Evolutionary conservation across 805 yeast species (phyloP).

Genomic region (Candida tammaniensis): DNA sequence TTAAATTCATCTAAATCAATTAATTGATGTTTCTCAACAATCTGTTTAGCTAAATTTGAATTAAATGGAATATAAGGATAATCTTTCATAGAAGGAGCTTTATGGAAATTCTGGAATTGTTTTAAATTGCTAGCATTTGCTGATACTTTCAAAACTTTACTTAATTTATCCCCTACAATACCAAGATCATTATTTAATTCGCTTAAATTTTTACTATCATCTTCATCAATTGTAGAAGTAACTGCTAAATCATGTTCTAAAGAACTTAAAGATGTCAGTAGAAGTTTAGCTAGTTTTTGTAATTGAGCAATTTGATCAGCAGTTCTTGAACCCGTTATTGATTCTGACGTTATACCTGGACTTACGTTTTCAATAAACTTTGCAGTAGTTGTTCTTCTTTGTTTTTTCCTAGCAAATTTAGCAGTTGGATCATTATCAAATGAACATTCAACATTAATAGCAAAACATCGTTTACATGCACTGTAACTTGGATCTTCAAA

Average conservation of each 20-base stretch:
- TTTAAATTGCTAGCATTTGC: slow-evolving; percentile 6
- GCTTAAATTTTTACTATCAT: slow-evolving; percentile 9
- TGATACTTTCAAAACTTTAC: slow-evolving; percentile 6
- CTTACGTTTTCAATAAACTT: slow-evolving; percentile 13
- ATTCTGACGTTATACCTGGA: slow-evolving; percentile 14
- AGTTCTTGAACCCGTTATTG: slow-evolving; percentile 11
- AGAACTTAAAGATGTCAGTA: slow-evolving; percentile 13
- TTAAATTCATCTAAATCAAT: slow-evolving; percentile 32
- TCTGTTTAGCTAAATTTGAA: slow-evolving; percentile 26
- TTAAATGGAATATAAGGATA: slow-evolving; percentile 17
- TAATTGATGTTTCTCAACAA: slow-evolving; percentile 31
- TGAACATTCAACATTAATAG: slow-evolving; percentile 45
- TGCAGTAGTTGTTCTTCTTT: slow-evolving; percentile 22
- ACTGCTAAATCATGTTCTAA: slow-evolving; percentile 13
- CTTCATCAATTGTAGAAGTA: slow-evolving; percentile 5
- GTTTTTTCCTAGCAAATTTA: slow-evolving; percentile 32
- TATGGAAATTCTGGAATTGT: slow-evolving; percentile 16
- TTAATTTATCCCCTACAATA: slow-evolving; percentile 4
- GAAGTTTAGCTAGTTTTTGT: slow-evolving; percentile 12
- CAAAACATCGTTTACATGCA: slow-evolving; percentile 46
- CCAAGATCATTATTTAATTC: slow-evolving; percentile 6
- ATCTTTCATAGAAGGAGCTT: slow-evolving; percentile 10
- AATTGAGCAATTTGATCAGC: slow-evolving; percentile 16
- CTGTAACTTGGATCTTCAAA: slow-evolving; percentile 44
- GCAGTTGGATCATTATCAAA: slow-evolving; percentile 53